Evolutionary conservation across 306 rosid genomes (phyloP).

Genomic region (Vigna hirtella): DNA sequence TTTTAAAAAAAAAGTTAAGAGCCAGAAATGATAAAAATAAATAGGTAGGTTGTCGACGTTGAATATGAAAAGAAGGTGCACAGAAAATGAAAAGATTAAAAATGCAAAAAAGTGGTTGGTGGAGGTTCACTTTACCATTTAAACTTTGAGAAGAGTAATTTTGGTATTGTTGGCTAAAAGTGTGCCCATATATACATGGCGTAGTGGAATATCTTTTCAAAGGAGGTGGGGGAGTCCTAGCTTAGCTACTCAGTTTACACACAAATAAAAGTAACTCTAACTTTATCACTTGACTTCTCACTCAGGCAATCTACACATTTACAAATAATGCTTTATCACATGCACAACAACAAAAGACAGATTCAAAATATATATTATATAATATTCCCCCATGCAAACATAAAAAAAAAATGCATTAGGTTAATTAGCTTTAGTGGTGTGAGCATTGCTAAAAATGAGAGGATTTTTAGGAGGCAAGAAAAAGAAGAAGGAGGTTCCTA

Average conservation of each 20-base stretch:
- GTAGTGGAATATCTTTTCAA: slow-evolving; percentile 50
- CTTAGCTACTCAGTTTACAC: slow-evolving; percentile 42
- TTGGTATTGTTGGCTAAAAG: slow-evolving; percentile 26
- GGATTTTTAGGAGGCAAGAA: slow-evolving; percentile 43
- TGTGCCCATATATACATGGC: slow-evolving; percentile 32
- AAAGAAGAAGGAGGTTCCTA: slow-evolving; percentile 54
- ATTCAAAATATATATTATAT: slow-evolving; percentile 38
- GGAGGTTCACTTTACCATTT: neutral
- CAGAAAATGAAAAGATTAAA: neutral
- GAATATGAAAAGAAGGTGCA: neutral
- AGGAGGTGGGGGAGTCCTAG: slow-evolving; percentile 38
- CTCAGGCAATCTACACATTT: slow-evolving; percentile 2
- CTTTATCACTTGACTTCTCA: slow-evolving; percentile 38
- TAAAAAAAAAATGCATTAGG: slow-evolving; percentile 45
- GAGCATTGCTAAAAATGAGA: slow-evolving; percentile 51
- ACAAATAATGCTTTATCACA: slow-evolving; percentile 43
- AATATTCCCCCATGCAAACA: slow-evolving; percentile 44
- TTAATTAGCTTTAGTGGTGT: slow-evolving; percentile 11
- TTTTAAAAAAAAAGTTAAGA: neutral
- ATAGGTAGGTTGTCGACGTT: neutral
- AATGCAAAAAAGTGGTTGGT: neutral
- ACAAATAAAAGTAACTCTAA: slow-evolving; percentile 39
- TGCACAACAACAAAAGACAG: slow-evolving; percentile 48
- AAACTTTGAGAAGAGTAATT: neutral
- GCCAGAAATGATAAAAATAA: neutral